Evolutionary conservation across 208 protist species (phyloP), one percentile per base, ranked within the genome.

Genomic region (Leishmania amazonensis): DNA sequence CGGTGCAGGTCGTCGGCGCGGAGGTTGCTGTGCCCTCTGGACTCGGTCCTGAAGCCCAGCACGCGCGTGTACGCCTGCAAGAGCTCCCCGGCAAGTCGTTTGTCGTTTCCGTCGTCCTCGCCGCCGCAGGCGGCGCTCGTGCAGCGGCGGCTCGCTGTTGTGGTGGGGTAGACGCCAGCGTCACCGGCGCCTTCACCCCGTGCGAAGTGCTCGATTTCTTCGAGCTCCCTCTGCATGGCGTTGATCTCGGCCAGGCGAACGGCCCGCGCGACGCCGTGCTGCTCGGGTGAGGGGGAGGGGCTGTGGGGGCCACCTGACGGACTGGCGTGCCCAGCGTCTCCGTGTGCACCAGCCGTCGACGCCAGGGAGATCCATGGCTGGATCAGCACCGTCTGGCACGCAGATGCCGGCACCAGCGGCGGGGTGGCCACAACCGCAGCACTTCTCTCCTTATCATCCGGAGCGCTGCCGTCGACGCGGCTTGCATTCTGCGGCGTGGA

Each of bases 61-160:
- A 86, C 38, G 11, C 72, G 81, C 24, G 70, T 62, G 78, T 80
- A 85, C 9, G 83, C 81, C 60, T 81, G n/a, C 28, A 45, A 75
- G 24, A 89, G 67, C 31, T 54, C 81, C 45, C 72, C 78, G 15
- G 79, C 83, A 19, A 84, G 78, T n/a, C 51, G 49, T 42, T 76
- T 80, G 35, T 86, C 81, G 17, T 79, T 72, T 7, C 60, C 78
- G 17, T 84, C 81, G 1, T 73, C 82, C 17, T 49, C 58, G 54
- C 21, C 47, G 71, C 24, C 35, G 65, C 31, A 11, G 51, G 40
- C 67, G 35, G 65, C 65, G 65, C 38, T 70, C 35, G 8, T 42
- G 38, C 15, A 15, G 65, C 15, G 65, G 38, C 65, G 31, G 65
- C 38, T 75, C 76, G 7, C 51, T 60, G 38, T 45, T 15, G 42